Evolutionary conservation across 169 alveolate genomes (phyloP), one percentile per base, ranked within the genome.

Genomic region (Neospora caninum): DNA sequence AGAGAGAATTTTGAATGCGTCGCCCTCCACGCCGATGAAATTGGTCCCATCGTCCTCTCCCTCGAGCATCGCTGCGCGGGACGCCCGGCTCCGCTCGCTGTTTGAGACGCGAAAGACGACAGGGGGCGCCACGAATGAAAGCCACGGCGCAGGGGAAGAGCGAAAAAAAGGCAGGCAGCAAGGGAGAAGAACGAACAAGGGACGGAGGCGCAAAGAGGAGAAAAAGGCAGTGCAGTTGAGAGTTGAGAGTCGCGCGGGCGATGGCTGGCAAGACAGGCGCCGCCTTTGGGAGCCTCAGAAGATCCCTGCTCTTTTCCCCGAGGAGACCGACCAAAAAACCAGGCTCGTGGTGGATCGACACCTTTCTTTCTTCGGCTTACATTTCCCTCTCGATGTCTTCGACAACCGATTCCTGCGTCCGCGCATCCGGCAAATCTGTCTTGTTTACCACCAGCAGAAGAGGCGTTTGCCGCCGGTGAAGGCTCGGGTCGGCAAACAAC

Each of bases 371-470:
- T 6, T 29, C 10, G 45, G 38, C 94, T 25, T 29, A 91, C 94
- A 91, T 80, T 80, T 91, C 94, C 34, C 94, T 43, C 38, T 91
- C 94, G 25, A 91, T 36, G 91, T 91, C 94, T 67, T 91, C 94
- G 9, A 91, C 54, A 27, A 91, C 91, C 41, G 94, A 58, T 89
- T 43, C 89, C 69, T 80, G 86, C 20, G 89, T n/a, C 34, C 94
- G 84, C 18, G 94, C 80, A 43, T 91, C 94, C 42, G 94, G 91
- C 13, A 42, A 54, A 36, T 91, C 94, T 80, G 84, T 80, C 41
- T 91, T 91, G 80, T 91, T 91, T 4, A 80, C 83, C 25, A 91
- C 94, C 67, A 91, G 80, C 84, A 91, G 53, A n/a, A 91, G 69
- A 6, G 94, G 91, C 64, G 91, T 53, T 67, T 49, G 54, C n/a